A percentile compares a stretch with the other conserved stretches of the same genome.
These are phyloP conservation scores for Limtongia smithiae DNA, from an alignment of 805 yeast species.

Conservation along the genomic window DNA sequence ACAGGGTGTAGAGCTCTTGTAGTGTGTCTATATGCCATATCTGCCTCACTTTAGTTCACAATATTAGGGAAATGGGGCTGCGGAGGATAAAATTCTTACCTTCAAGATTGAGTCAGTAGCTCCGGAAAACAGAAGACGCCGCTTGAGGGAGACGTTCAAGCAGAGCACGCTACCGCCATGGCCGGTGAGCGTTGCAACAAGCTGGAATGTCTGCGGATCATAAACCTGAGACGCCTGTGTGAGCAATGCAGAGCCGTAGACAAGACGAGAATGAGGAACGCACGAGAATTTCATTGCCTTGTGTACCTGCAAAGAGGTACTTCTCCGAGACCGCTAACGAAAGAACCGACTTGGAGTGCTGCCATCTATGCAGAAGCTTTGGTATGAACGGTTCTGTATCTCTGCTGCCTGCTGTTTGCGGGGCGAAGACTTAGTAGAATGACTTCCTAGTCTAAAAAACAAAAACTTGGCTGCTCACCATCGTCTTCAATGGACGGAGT, in stretches of 20 bases:
- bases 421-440: too few relatives aligned
- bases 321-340: constrained; percentile 43
- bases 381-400: background rate
- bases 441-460: too few relatives aligned
- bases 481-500: constrained; percentile 7
- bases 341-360: constrained; percentile 64
- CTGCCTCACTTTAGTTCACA: background rate
- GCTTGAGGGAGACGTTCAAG: constrained; percentile 45
- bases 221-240: constrained; percentile 34
- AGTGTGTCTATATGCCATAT: constrained; percentile 62
- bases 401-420: too few relatives aligned
- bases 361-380: constrained; percentile 67
- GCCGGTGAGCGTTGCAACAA: constrained; percentile 52
- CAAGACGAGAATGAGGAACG: background rate
- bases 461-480: background rate
- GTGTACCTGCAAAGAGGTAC: constrained; percentile 80
- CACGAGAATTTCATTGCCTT: constrained; percentile 72
- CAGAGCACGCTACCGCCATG: constrained; percentile 75
- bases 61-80: background rate
- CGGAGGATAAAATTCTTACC: constrained; percentile 30
- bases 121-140: constrained; percentile 68
- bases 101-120: constrained; percentile 87
- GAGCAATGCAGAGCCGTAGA: background rate
- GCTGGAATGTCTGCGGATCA: constrained; percentile 62
- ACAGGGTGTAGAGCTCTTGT: constrained; percentile 59